These are phyloP conservation scores for Candida multigemmis DNA, from an alignment of 805 yeast genomes.

Conservation along the genomic window DNA sequence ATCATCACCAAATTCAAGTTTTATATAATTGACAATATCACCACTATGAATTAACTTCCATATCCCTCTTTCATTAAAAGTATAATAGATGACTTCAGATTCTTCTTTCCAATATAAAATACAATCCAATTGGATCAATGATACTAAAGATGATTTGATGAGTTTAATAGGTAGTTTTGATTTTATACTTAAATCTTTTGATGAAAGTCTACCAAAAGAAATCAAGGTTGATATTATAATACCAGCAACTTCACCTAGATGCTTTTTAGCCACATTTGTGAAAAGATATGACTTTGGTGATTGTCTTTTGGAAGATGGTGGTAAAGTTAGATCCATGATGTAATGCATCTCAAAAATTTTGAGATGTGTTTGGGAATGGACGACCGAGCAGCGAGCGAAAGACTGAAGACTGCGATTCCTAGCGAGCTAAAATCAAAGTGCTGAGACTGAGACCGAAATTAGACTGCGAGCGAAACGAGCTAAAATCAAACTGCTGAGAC, in stretches of 20 bases:
- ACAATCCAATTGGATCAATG: slow-evolving; percentile 73
- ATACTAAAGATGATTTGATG: slow-evolving; percentile 60
- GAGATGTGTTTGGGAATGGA: no score
- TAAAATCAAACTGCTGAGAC: no score
- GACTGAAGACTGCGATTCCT: no score
- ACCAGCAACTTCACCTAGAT: slow-evolving; percentile 70
- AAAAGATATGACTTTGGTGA: slow-evolving; percentile 56
- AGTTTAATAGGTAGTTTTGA: slow-evolving; percentile 39
- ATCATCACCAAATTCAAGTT: slow-evolving; percentile 32
- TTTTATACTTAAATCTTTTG: slow-evolving; percentile 41
- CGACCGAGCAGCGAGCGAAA: no score
- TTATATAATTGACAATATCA: slow-evolving; percentile 51
- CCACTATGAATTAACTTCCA: slow-evolving; percentile 67
- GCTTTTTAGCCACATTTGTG: slow-evolving; percentile 41
- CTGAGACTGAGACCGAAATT: no score
- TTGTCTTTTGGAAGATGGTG: slow-evolving; percentile 41
- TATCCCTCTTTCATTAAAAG: slow-evolving; percentile 55
- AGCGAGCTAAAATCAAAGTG: no score
- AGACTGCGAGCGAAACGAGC: no score
- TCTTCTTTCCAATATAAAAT: slow-evolving; percentile 54
- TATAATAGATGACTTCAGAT: slow-evolving; percentile 35
- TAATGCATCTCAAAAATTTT: no score
- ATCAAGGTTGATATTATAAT: slow-evolving; percentile 50
- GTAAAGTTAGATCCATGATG: no score
- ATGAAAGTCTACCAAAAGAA: slow-evolving; percentile 57